These are phyloP conservation scores for Moelleriella libera DNA, from an alignment of 2,329 filamentous ascomycete species.

Conservation along the genomic window DNA sequence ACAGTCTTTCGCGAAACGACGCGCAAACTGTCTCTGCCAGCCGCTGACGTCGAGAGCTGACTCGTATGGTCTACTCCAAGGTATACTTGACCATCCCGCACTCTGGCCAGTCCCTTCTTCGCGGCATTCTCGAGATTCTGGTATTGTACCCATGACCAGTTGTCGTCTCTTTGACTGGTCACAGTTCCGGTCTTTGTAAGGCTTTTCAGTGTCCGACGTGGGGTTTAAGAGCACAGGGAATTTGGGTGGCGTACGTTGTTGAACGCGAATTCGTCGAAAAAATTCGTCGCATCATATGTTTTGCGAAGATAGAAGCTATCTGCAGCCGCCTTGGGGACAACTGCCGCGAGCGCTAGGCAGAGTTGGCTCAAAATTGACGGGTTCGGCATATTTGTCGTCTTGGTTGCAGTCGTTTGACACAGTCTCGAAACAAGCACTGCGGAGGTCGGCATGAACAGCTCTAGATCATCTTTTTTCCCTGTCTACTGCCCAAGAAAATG, in stretches of 20 bases:
- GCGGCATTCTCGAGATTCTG: constrained; percentile 17
- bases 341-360: neutral
- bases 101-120: constrained; percentile 12
- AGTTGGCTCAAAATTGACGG: neutral
- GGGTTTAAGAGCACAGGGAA: no score
- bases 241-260: neutral
- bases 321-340: neutral
- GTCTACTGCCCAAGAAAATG: no score
- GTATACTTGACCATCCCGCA: constrained; percentile 15
- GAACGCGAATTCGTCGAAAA: constrained; percentile 30
- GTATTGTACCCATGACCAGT: constrained; percentile 33
- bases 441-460: no score
- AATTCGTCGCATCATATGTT: constrained; percentile 17
- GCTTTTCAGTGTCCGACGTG: constrained; percentile 2
- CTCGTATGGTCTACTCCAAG: constrained; percentile 20
- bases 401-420: no score
- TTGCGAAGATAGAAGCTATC: constrained; percentile 11
- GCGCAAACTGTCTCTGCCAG: constrained; percentile 42
- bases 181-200: constrained; percentile 5
- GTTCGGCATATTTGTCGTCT: neutral
- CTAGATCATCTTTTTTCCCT: no score
- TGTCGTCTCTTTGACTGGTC: constrained; percentile 9
- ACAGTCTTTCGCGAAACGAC: constrained; percentile 48
- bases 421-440: no score
- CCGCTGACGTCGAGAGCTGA: constrained; percentile 5